Conservation (phyloP, 2,329 filamentous ascomycete genomes). For the Podosphaera xanthii region DNA sequence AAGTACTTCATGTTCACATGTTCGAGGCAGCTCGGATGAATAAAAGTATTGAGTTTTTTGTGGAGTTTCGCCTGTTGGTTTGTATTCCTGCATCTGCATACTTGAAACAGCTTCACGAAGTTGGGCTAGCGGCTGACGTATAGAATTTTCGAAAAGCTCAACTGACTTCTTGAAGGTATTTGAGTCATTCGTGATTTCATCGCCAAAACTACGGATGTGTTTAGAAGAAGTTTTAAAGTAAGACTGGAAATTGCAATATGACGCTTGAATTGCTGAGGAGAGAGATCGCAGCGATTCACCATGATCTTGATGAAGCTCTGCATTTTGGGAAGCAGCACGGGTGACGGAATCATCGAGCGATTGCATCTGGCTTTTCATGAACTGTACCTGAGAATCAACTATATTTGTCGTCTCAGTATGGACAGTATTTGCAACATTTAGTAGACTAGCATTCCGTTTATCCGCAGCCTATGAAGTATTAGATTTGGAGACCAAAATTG, state of each 20-base stretch:
- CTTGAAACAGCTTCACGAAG: slow-evolving; percentile 46
- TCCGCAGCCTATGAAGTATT: slow-evolving; percentile 35
- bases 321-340: slow-evolving; percentile 60
- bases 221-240: slow-evolving; percentile 48
- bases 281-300: slow-evolving; percentile 40
- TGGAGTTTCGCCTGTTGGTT: slow-evolving; percentile 67
- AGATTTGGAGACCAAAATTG: background rate
- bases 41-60: slow-evolving; percentile 64
- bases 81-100: slow-evolving; percentile 54
- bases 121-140: slow-evolving; percentile 46
- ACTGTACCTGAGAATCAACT: slow-evolving; percentile 69
- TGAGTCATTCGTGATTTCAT: slow-evolving; percentile 40
- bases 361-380: slow-evolving; percentile 72
- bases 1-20: slow-evolving; percentile 35
- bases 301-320: slow-evolving; percentile 50
- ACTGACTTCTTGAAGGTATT: slow-evolving; percentile 35
- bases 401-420: slow-evolving; percentile 78
- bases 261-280: slow-evolving; percentile 44
- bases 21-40: slow-evolving; percentile 55
- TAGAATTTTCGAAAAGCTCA: slow-evolving; percentile 32
- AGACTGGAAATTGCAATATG: slow-evolving; percentile 45
- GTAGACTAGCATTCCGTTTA: slow-evolving; percentile 62
- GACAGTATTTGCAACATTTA: slow-evolving; percentile 62
- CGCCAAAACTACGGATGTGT: slow-evolving; percentile 43
- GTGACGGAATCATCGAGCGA: slow-evolving; percentile 79